These are phyloP conservation scores for Durotheca rogersii DNA, from an alignment of 495 filamentous ascomycete species.

Conservation along the genomic window DNA sequence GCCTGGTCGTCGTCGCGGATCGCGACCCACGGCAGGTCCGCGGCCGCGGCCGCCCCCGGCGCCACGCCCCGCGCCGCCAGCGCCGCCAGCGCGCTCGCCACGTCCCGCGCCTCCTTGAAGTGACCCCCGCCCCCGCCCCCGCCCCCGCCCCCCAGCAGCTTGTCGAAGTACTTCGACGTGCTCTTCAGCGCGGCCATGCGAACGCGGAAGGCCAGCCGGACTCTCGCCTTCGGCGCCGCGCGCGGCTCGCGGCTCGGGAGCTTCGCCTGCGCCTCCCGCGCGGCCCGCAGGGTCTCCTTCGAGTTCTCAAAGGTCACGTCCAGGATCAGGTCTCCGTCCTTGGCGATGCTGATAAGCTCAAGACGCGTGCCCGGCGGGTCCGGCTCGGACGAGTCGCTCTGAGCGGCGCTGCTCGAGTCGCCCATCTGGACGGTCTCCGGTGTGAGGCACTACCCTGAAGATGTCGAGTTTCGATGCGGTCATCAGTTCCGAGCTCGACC, in stretches of 20 bases:
- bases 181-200: conserved; percentile 41
- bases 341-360: conserved; percentile 46
- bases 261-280: conserved; percentile 21
- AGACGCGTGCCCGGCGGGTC: conserved; percentile 12
- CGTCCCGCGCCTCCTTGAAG: conserved; percentile 53
- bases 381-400: conserved; percentile 21
- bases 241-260: conserved; percentile 25
- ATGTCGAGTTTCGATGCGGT: conserved; percentile 26
- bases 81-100: conserved; percentile 44
- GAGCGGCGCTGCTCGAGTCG: conserved; percentile 20
- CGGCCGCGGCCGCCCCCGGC: conserved; percentile 47
- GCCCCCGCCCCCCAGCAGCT: conserved; percentile 57
- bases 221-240: conserved; percentile 35
- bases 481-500: conserved; percentile 31
- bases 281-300: conserved; percentile 40
- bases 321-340: conserved; percentile 57
- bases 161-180: conserved; percentile 60
- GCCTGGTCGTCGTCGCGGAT: conserved; percentile 62
- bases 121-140: no score
- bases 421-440: conserved; percentile 38
- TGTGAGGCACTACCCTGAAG: conserved; percentile 38
- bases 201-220: conserved; percentile 42
- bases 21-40: conserved; percentile 53
- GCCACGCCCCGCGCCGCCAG: conserved; percentile 43
- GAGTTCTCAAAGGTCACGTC: conserved; percentile 56